These are phyloP conservation scores for Linnemannia elongata DNA, from an alignment of 192 early-diverging fungal genomes.

Conservation along the genomic window DNA sequence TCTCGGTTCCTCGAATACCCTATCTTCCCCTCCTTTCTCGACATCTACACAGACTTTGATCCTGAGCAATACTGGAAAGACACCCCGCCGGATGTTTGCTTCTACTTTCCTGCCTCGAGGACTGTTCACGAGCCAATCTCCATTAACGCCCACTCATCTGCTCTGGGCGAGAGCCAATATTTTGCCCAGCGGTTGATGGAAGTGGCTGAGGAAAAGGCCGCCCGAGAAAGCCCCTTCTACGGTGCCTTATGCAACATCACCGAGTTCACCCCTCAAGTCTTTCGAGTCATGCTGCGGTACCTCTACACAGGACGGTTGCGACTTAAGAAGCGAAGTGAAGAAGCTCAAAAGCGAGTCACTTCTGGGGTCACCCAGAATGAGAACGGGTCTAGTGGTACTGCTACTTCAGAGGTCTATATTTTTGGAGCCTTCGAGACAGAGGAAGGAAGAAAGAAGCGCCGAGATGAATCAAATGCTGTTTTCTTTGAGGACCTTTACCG, in stretches of 20 bases:
- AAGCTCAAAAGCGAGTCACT: neutral
- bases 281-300: constrained; percentile 38
- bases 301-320: constrained; percentile 27
- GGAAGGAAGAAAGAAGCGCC: neutral
- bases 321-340: neutral
- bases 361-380: neutral
- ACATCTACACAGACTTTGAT: constrained; percentile 34
- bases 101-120: constrained; percentile 22
- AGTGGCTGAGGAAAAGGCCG: neutral
- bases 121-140: neutral
- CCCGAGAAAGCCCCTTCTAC: neutral
- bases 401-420: neutral
- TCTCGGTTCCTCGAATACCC: neutral
- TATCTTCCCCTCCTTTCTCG: constrained; percentile 19
- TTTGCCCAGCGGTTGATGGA: constrained; percentile 24
- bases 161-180: constrained; percentile 10
- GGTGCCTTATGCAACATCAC: constrained; percentile 16
- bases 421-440: neutral
- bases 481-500: constrained; percentile 38
- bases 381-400: neutral
- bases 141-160: constrained; percentile 33
- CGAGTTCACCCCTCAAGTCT: constrained; percentile 33
- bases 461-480: neutral
- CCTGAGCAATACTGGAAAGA: neutral
- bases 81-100: constrained; percentile 16